Evolutionary conservation across 2,329 filamentous ascomycete species (phyloP), one percentile per base, ranked within the genome.

Genomic region (Colletotrichum chrysophilum): DNA sequence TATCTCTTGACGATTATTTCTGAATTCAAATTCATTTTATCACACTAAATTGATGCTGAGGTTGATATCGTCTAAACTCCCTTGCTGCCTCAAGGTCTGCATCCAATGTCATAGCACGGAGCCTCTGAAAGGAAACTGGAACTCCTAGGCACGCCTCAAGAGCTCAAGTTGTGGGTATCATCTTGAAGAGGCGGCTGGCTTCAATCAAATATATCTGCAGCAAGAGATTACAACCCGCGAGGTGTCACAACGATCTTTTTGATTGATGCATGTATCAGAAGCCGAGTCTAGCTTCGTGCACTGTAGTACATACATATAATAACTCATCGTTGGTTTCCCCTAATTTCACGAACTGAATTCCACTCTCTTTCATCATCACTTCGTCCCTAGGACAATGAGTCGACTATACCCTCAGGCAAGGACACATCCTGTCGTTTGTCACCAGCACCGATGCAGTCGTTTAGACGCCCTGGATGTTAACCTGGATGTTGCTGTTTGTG

Each of bases 401-500:
- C 18, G 18, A 43, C 18, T 21, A 13, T 13, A 48, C 43, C 0
- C 4, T 1, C 2, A 21, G 10, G n/a, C 2, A 48, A 48, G 43
- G 10, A 7, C 5, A 2, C 2, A 21, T 52, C 10, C 0, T 0
- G 5, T 52, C 0, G 6, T 52, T 21, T 52, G n/a, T 3, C 1
- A 7, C 1, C 43, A 1, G 10, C n/a, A 4, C 43, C 2, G 10
- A 52, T 21, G n/a, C n/a, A 48, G 43, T 48, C 2, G 4, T 1
- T 30, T 34, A 58, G 30, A 38, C 0, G 4, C 32, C 48, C 2
- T 2, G 1, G 13, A 68, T 58, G 1, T 36, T 58, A 10, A 68
- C 66, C 32, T 68, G 66, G 14, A 38, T 56, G 12, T 58, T 16
- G 6, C 34, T 16, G 32, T 68, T 21, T 0, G 66, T 16, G 21